Percentiles rank a stretch among this genome's conserved stretches.
These are phyloP conservation scores for Teratosphaeriaceae sp. DNA, from an alignment of 2,329 filamentous ascomycete genomes.

Conservation along the genomic window DNA sequence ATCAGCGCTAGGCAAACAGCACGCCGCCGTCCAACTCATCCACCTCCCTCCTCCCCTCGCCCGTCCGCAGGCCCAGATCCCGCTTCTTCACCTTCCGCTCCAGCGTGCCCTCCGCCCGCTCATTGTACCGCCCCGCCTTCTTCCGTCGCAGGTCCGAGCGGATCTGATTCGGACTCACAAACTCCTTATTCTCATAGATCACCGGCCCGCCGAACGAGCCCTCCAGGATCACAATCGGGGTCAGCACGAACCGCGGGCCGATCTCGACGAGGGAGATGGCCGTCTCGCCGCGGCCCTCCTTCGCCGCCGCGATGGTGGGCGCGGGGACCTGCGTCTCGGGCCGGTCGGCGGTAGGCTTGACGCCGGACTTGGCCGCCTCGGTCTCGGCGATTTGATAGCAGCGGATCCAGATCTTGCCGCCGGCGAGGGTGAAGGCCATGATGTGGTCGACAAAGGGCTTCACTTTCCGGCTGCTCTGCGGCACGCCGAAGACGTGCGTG, in stretches of 20 bases:
- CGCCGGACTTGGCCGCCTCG: constrained; percentile 48
- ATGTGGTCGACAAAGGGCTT: constrained; percentile 97
- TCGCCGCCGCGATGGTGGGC: constrained; percentile 33
- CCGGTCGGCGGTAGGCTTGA: constrained; percentile 34
- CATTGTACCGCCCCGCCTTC: constrained; percentile 72
- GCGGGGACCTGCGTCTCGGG: constrained; percentile 32
- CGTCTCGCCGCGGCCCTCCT: constrained; percentile 49
- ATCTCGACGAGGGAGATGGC: constrained; percentile 86
- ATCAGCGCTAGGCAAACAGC: constrained; percentile 58
- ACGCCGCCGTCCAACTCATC: constrained; percentile 70
- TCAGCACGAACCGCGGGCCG: constrained; percentile 85
- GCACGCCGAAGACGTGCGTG: constrained; percentile 84
- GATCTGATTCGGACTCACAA: constrained; percentile 89
- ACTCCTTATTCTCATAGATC: constrained; percentile 97
- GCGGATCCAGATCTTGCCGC: constrained; percentile 92
- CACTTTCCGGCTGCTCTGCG: constrained; percentile 75
- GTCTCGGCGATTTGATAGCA: constrained; percentile 90
- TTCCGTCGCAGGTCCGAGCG: constrained; percentile 69
- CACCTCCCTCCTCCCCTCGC: constrained; percentile 55
- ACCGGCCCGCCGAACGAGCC: constrained; percentile 92
- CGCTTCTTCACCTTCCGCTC: constrained; percentile 69
- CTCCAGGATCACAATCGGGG: constrained; percentile 91
- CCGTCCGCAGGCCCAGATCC: constrained; percentile 67
- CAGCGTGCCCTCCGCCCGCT: constrained; percentile 64
- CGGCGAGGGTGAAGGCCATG: constrained; percentile 83